Evolutionary conservation across 345 rosid genomes (phyloP), one percentile per base, ranked within the genome.

Genomic region (Boechera stricta): DNA sequence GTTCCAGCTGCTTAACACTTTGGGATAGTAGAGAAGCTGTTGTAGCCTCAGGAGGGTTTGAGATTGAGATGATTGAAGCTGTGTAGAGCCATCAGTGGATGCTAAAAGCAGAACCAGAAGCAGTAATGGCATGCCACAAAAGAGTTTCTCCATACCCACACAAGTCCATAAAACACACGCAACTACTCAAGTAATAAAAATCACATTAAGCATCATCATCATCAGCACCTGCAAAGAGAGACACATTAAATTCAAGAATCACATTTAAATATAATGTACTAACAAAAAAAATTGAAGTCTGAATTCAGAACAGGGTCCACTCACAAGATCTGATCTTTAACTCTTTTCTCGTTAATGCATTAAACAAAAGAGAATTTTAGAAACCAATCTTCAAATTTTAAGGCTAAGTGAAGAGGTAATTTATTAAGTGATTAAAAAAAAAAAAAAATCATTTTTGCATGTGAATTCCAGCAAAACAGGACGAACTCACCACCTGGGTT

Each of bases 61-160:
- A 72, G 86, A 85, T 77, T 89, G 86, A 63, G 99, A 91, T 63
- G 94, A 89, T 29, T 88, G 89, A 26, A 86, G 85, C 59, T 89
- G 99, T 79, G 79, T 85, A 26, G 98, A 83, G 10, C 18, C 80
- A 79, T 71, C 48, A 67, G 84, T 57, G 51, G 75, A 83, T 26
- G 85, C 55, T 36, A 82, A 82, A 62, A 87, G 29, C 24, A 82
- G 69, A 54, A 71, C 79, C 59, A 85, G 69, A 77, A 78, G 68
- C 41, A 87, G 75, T 41, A 87, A 47, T 6, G 75, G 66, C 60
- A 52, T 72, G 56, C 73, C 72, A 69, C 64, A 71, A 75, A 81
- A 73, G 44, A 60, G 69, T 83, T 78, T 78, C 56, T 73, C 85
- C 97, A 90, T 87, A 16, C 61, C 48, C 68, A 67, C 45, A 65